These are phyloP conservation scores for Tremellales sp. DNA, from an alignment of 1,284 basidiomycete species.

Conservation along the genomic window DNA sequence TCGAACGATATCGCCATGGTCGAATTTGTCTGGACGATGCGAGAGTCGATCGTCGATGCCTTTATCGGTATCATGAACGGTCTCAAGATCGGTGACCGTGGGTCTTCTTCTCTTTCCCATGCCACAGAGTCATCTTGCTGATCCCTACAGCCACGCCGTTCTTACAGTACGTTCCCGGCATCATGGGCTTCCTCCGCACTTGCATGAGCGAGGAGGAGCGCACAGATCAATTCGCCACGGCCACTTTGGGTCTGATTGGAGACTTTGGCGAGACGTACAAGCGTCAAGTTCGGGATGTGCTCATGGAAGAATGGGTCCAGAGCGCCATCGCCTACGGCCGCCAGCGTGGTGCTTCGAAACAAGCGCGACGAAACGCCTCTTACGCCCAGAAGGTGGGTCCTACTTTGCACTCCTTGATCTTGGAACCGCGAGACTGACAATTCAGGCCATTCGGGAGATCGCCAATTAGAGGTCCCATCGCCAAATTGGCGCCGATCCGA, in stretches of 20 bases:
- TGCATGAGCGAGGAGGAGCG: conserved; percentile 74
- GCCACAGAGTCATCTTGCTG: not conserved
- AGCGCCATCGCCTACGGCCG: conserved; percentile 64
- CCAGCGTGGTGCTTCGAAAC: conserved; percentile 49
- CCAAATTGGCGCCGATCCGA: too few species aligned
- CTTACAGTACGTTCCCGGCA: conserved; percentile 67
- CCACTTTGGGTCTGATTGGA: conserved; percentile 80
- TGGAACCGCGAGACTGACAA: too few species aligned
- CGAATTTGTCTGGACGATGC: conserved; percentile 85
- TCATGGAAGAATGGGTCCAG: conserved; percentile 78
- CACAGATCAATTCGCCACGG: conserved; percentile 70
- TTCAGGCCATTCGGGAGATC: too few species aligned
- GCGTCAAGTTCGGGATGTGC: conserved; percentile 71
- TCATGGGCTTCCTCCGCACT: conserved; percentile 77
- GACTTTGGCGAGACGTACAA: conserved; percentile 84
- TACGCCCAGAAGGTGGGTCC: conserved; percentile 55
- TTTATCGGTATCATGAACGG: conserved; percentile 93
- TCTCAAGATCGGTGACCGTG: conserved; percentile 61
- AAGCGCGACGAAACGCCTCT: conserved; percentile 53
- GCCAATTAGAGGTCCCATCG: too few species aligned
- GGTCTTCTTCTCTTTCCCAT: not conserved
- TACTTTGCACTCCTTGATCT: too few species aligned
- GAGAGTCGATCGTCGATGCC: conserved; percentile 94
- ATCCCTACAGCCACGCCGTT: conserved; percentile 48
- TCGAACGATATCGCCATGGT: conserved; percentile 53